phyloP scores from a whole-genome alignment of 768 basidiomycete genomes.

The Mycena metata region DNA sequence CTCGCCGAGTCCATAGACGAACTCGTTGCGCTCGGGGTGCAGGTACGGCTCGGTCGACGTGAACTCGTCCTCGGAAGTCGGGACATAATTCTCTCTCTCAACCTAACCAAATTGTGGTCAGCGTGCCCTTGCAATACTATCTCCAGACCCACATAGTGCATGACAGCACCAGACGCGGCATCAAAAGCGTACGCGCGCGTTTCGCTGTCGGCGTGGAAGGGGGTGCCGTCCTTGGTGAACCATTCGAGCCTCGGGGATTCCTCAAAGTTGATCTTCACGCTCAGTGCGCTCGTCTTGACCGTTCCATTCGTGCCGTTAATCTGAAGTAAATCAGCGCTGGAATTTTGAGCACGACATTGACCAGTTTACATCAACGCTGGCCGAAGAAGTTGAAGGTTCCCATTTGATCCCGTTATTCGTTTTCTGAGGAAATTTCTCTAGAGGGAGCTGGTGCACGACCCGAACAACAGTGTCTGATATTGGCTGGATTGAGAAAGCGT shows the following conservation, averaged over 20 bases:
- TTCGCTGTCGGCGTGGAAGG: conserved; percentile 33
- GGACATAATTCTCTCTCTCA: conserved; percentile 35
- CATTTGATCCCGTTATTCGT: conserved; percentile 29
- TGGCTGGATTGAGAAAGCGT: conserved; percentile 31
- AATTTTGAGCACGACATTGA: not conserved
- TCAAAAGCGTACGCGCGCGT: conserved; percentile 39
- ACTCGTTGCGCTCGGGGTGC: conserved; percentile 36
- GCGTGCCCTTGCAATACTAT: not conserved
- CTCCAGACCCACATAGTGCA: conserved; percentile 31
- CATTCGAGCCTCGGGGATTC: conserved; percentile 35
- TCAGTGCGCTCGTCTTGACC: conserved; percentile 27
- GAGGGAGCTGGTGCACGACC: conserved; percentile 35
- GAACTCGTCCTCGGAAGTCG: conserved; percentile 37
- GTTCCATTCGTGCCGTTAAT: conserved; percentile 19
- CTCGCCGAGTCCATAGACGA: conserved; percentile 37
- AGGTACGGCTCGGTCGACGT: conserved; percentile 29
- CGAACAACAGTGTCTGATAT: conserved; percentile 36
- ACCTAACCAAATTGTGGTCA: conserved; percentile 10
- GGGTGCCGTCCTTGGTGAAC: conserved; percentile 33
- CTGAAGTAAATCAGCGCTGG: not conserved
- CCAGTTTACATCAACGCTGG: conserved; percentile 2
- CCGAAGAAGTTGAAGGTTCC: conserved; percentile 20
- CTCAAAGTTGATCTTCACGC: conserved; percentile 29
- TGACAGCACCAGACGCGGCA: conserved; percentile 33
- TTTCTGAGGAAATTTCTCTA: conserved; percentile 36